phyloP scores from a whole-genome alignment of 23 red algal species.

The Gracilaria gracilis region DNA sequence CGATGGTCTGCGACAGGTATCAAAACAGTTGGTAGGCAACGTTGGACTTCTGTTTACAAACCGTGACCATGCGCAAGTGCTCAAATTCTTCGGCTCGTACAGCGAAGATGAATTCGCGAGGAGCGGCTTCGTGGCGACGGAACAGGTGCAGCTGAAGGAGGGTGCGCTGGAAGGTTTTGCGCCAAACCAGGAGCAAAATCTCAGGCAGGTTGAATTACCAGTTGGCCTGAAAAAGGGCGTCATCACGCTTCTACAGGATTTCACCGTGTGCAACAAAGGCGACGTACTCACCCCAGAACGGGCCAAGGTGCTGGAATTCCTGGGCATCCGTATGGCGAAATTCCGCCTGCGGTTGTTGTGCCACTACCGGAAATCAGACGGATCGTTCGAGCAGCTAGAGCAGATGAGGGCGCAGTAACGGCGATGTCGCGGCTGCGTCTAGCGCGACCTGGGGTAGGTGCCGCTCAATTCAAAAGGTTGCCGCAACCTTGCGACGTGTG shows the following conservation, averaged over 20 bases:
- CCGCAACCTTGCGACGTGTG: slow-evolving; percentile 22
- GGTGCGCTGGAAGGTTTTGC: slow-evolving; percentile 77
- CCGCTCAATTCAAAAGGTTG: slow-evolving; percentile 31
- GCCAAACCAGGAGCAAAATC: slow-evolving; percentile 50
- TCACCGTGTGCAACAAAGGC: slow-evolving; percentile 71
- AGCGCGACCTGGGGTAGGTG: background rate
- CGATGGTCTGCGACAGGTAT: slow-evolving; percentile 66
- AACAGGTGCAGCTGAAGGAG: slow-evolving; percentile 51
- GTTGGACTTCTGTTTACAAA: slow-evolving; percentile 89
- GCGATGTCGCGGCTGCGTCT: background rate
- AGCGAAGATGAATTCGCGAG: slow-evolving; percentile 68
- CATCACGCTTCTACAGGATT: slow-evolving; percentile 63
- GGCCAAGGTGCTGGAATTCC: slow-evolving; percentile 79
- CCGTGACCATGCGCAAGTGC: slow-evolving; percentile 50
- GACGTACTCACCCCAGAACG: slow-evolving; percentile 80
- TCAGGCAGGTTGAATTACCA: slow-evolving; percentile 60
- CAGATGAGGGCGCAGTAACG: background rate
- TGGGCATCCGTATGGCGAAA: slow-evolving; percentile 70
- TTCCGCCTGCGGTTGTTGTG: slow-evolving; percentile 56
- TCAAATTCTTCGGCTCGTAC: slow-evolving; percentile 74
- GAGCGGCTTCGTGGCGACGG: slow-evolving; percentile 58
- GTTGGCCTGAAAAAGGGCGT: slow-evolving; percentile 70
- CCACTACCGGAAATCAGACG: slow-evolving; percentile 64
- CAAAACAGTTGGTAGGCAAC: slow-evolving; percentile 67
- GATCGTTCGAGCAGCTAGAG: slow-evolving; percentile 21